Evolutionary conservation across 169 alveolate species (phyloP).

Genomic region (Eimeria zaria): DNA sequence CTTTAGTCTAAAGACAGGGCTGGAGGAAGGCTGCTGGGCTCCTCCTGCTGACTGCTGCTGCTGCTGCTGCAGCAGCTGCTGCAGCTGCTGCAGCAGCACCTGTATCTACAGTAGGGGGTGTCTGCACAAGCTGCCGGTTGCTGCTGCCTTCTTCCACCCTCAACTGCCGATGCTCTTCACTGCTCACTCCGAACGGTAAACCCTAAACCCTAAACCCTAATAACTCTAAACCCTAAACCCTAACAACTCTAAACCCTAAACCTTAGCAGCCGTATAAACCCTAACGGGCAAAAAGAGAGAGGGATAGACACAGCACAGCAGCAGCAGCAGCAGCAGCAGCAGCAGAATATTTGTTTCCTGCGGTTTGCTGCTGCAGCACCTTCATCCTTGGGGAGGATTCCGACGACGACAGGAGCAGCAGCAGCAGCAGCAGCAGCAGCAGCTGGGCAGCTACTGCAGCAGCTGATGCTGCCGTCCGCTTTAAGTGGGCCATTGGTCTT

Average conservation of each 20-base stretch:
- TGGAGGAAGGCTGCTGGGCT: too few relatives aligned
- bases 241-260: neutral
- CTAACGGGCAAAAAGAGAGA: neutral
- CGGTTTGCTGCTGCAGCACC: neutral
- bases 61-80: too few relatives aligned
- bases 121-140: too few relatives aligned
- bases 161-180: too few relatives aligned
- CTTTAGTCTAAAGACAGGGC: too few relatives aligned
- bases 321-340: neutral
- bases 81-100: too few relatives aligned
- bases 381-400: too few relatives aligned
- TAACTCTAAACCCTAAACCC: neutral
- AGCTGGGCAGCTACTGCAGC: neutral
- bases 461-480: neutral
- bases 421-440: neutral
- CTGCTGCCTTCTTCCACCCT: too few relatives aligned
- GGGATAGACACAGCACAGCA: neutral
- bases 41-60: too few relatives aligned
- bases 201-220: conserved; percentile 29
- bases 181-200: neutral
- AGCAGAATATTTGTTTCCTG: neutral
- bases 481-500: neutral
- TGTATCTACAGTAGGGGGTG: too few relatives aligned
- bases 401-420: neutral
- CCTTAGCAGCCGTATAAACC: too few relatives aligned